These are phyloP conservation scores for Termitomyces bulborhizus DNA, from an alignment of 768 basidiomycete genomes.

Conservation along the genomic window DNA sequence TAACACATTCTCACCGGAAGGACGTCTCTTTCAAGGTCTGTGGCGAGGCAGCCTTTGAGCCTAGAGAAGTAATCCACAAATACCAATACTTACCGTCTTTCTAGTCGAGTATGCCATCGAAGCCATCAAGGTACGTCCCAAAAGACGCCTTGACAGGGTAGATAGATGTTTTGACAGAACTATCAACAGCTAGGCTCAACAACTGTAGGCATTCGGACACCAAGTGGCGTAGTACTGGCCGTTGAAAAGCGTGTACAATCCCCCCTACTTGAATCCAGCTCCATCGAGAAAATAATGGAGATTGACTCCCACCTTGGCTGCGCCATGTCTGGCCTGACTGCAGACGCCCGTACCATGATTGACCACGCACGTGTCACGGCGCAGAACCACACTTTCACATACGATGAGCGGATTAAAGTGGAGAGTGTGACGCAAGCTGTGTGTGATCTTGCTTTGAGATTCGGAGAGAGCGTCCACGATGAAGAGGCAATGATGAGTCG, in stretches of 20 bases:
- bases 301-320: constrained; percentile 95
- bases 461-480: constrained; percentile 98
- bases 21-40: constrained; percentile 95
- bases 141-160: background rate
- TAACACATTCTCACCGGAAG: constrained; percentile 98
- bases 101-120: constrained; percentile 98
- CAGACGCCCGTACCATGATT: constrained; percentile 98
- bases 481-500: constrained; percentile 99
- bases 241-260: constrained; percentile 99
- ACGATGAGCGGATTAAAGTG: constrained; percentile 94
- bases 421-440: constrained; percentile 98
- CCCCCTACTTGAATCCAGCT: constrained; percentile 87
- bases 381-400: constrained; percentile 94
- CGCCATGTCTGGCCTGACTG: constrained; percentile 96
- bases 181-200: constrained; percentile 87
- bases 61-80: background rate
- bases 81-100: constrained; percentile 9
- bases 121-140: constrained; percentile 80
- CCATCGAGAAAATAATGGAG: constrained; percentile 99
- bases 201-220: constrained; percentile 91
- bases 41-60: background rate
- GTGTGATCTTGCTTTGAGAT: constrained; percentile 92
- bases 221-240: constrained; percentile 85
- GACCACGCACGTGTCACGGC: constrained; percentile 98
- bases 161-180: constrained; percentile 2